These are phyloP conservation scores for Dendrocalamus latiflorus DNA, from an alignment of 202 grass and related monocot genomes.

Conservation along the genomic window DNA sequence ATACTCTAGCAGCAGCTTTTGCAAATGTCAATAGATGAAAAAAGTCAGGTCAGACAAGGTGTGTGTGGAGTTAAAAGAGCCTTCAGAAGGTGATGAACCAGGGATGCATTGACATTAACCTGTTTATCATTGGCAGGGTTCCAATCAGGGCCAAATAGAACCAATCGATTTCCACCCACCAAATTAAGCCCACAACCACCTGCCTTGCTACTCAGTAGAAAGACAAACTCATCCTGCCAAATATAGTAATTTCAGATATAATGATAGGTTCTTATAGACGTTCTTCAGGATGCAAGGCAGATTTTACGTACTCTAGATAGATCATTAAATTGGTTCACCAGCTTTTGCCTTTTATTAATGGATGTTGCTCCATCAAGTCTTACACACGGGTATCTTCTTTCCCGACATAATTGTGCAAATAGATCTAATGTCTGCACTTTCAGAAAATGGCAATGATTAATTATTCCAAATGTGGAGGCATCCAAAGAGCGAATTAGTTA, in stretches of 20 bases:
- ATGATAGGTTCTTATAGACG: not conserved
- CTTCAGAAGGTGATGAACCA: slow-evolving; percentile 13
- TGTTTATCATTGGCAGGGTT: slow-evolving; percentile 99
- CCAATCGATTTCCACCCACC: slow-evolving; percentile 90
- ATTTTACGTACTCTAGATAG: slow-evolving; percentile 62
- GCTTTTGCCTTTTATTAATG: slow-evolving; percentile 94
- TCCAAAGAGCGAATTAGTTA: slow-evolving; percentile 27
- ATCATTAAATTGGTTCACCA: slow-evolving; percentile 92
- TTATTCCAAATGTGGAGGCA: slow-evolving; percentile 1
- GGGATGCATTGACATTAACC: slow-evolving; percentile 36
- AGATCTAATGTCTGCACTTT: slow-evolving; percentile 79
- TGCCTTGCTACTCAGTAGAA: slow-evolving; percentile 95
- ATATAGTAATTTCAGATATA: slow-evolving; percentile 29
- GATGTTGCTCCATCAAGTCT: slow-evolving; percentile 95
- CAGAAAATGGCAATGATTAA: slow-evolving; percentile 23
- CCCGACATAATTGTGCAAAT: slow-evolving; percentile 94
- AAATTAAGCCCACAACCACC: slow-evolving; percentile 99
- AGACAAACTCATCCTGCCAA: slow-evolving; percentile 84
- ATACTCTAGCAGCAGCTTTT: slow-evolving; percentile 98
- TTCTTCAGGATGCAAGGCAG: not conserved
- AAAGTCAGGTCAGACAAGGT: not conserved
- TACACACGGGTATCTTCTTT: slow-evolving; percentile 87
- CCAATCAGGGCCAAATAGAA: slow-evolving; percentile 98
- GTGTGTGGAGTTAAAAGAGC: slow-evolving; percentile 17
- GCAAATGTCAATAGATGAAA: too few species aligned